Evolutionary conservation across 805 yeast species (phyloP), one percentile per base, ranked within the genome.

Genomic region (Candida verbasci): DNA sequence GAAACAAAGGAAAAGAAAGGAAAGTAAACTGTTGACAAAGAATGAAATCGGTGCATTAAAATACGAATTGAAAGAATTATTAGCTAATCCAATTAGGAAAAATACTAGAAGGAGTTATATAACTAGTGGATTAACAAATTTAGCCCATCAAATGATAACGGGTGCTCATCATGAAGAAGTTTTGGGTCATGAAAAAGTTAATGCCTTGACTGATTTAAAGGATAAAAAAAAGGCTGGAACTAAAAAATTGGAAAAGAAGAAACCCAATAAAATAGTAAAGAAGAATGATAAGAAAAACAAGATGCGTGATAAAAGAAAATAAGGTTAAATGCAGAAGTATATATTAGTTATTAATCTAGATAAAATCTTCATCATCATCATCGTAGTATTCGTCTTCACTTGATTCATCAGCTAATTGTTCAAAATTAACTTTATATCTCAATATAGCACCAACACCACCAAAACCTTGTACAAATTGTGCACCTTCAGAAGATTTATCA

Each of bases 371-470:
- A 52, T 72, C 73, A 53, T 78, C 83, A 45, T 81, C 84, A 62
- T 80, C 88, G 62, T 80, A 88, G 60, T 81, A 84, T 61, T 86
- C 95, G 43, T 67, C 73, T 56, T 89, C 97, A 46, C 86, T 95
- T 41, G 80, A 72, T 39, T 86, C 97, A 37, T 87, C 95, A 36
- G 71, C 84, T 58, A 93, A 76, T 72, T 88, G 97, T 62, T 93
- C 98, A 55, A 93, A 93, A 70, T 93, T 93, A 51, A 93, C 93
- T 67, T 88, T 88, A 68, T 93, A 93, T 70, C 99, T 87, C 61
- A 93, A 72, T 52, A 93, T 61, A 40, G 96, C 97, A 62, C 99
- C 99, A 48, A 93, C 78, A 69, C 98, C 99, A 83, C 99, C 99
- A 58, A 93, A 93, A 42, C 99, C 99, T 52, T 80, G 82, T 42